phyloP scores from a whole-genome alignment of 495 filamentous ascomycete species.

The Aspergillus olivimuriae region DNA sequence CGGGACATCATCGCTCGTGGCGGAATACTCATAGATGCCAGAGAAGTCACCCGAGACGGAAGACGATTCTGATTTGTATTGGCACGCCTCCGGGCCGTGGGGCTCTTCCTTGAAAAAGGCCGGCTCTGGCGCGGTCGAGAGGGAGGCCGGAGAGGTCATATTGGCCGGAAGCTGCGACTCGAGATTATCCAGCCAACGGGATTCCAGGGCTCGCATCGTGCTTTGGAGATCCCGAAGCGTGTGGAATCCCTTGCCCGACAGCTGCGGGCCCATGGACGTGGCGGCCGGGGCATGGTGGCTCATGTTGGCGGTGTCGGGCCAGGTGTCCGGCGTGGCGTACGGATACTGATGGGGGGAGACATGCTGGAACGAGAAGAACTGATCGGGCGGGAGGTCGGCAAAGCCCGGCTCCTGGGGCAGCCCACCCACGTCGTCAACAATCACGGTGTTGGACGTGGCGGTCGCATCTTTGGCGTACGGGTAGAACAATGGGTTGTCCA shows the following conservation, averaged over 20 bases:
- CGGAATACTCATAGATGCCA: slow-evolving; percentile 32
- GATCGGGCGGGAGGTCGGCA: slow-evolving; percentile 26
- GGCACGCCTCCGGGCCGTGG: slow-evolving; percentile 24
- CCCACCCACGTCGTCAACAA: slow-evolving; percentile 37
- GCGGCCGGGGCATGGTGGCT: slow-evolving; percentile 16
- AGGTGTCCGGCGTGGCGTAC: slow-evolving; percentile 24
- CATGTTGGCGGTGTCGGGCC: slow-evolving; percentile 21
- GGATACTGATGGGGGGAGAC: slow-evolving; percentile 30
- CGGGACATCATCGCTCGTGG: slow-evolving; percentile 28
- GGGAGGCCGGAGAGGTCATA: slow-evolving; percentile 21
- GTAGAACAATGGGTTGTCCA: slow-evolving; percentile 34
- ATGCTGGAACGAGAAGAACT: slow-evolving; percentile 30
- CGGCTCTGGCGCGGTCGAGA: slow-evolving; percentile 14
- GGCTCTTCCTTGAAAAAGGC: slow-evolving; percentile 15
- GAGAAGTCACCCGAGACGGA: slow-evolving; percentile 35
- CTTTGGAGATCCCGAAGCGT: slow-evolving; percentile 20
- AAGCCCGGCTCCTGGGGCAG: slow-evolving; percentile 29
- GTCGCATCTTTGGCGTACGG: slow-evolving; percentile 30
- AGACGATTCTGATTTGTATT: slow-evolving; percentile 38
- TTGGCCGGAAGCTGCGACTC: slow-evolving; percentile 33
- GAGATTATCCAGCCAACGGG: slow-evolving; percentile 32
- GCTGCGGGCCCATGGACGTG: slow-evolving; percentile 20
- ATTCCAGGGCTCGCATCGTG: slow-evolving; percentile 29
- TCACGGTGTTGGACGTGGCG: slow-evolving; percentile 27
- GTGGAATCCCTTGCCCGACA: slow-evolving; percentile 15